phyloP scores from a whole-genome alignment of 805 yeast genomes.

The Wickerhamiella occidentalis region DNA sequence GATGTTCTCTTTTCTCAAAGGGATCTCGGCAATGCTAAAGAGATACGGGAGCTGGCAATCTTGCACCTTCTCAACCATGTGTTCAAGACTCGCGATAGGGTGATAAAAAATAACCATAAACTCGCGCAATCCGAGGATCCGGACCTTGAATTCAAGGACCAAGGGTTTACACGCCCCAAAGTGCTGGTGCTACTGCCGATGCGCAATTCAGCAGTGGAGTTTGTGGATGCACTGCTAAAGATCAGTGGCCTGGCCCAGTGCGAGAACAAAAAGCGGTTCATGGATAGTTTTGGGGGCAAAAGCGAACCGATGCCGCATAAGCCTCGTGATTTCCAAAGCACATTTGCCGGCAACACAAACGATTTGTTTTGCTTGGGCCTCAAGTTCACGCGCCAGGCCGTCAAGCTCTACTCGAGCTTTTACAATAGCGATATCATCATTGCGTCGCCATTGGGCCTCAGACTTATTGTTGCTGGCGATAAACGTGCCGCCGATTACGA shows the following conservation, averaged over 20 bases:
- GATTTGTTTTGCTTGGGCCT: constrained; percentile 88
- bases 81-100: constrained; percentile 73
- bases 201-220: constrained; percentile 58
- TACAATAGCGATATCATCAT: constrained; percentile 74
- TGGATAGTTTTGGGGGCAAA: constrained; percentile 50
- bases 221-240: constrained; percentile 48
- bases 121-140: constrained; percentile 28
- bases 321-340: constrained; percentile 70
- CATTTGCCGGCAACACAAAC: constrained; percentile 79
- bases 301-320: constrained; percentile 41
- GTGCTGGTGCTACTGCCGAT: constrained; percentile 76
- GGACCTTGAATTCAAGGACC: constrained; percentile 50
- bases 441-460: constrained; percentile 85
- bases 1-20: constrained; percentile 55
- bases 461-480: constrained; percentile 60
- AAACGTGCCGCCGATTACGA: constrained; percentile 51
- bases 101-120: constrained; percentile 62
- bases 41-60: constrained; percentile 50
- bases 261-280: constrained; percentile 70
- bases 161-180: constrained; percentile 91
- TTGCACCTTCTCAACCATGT: constrained; percentile 75
- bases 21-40: constrained; percentile 36
- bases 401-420: constrained; percentile 73
- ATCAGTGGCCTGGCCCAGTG: constrained; percentile 60
- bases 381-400: constrained; percentile 76